Evolutionary conservation across 768 basidiomycete species (phyloP), one percentile per base, ranked within the genome.

Genomic region (Auriscalpium vulgare): DNA sequence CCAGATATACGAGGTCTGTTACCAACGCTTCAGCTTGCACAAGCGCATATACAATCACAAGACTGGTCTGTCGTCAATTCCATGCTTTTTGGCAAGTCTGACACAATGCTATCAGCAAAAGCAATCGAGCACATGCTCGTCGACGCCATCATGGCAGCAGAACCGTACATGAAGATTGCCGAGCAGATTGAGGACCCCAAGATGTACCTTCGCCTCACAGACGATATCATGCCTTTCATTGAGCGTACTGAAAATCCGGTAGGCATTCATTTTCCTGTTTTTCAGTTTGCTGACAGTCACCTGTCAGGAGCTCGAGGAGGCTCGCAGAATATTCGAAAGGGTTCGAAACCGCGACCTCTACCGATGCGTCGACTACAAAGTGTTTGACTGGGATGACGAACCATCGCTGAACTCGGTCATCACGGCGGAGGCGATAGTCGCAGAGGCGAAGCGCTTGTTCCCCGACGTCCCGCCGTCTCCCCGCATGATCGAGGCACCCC

Each of bases 61-160:
- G 66, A 81, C 87, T 1, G 83, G 82, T 82, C 56, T 19, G 76
- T 68, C 13, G 16, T 38, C 13, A 17, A 47, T 23, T 23, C 19
- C 57, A 23, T 47, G 17, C 40, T n/a, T 10, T 2, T 19, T 51
- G 29, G 17, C 21, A n/a, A 29, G 45, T 38, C 37, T 34, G 48
- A 10, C 37, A 5, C 43, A 38, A 14, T 9, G 6, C 10, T 14
- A n/a, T 45, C 65, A 87, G 88, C 87, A 3, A 86, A 79, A 61
- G 82, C 87, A 0, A 85, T 91, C 51, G 91, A 91, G 66, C 80
- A 85, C 63, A 92, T 92, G 91, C 73, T 92, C n/a, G 75, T 89
- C 13, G 90, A 92, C 61, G 87, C 78, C 0, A 75, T 93, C n/a
- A 69, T 84, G 0, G 70, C 71, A 0, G 91, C 91, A 0, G 87